Evolutionary conservation across 140 eudicot species (phyloP).

Genomic region (Senecio squalidus): DNA sequence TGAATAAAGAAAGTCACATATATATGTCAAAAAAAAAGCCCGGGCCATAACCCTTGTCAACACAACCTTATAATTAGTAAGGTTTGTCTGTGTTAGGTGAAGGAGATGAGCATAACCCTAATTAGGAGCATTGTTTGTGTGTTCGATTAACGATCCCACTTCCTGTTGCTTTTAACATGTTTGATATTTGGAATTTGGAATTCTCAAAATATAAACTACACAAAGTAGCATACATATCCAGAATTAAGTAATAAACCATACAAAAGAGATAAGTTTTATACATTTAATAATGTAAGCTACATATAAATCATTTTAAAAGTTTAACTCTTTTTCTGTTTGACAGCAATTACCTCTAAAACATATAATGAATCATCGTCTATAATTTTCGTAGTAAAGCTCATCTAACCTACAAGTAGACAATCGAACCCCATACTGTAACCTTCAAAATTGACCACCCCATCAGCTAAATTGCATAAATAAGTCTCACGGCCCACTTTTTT

Average conservation of each 20-base stretch:
- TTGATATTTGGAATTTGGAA: too few relatives aligned
- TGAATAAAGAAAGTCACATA: too few relatives aligned
- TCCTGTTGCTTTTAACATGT: too few relatives aligned
- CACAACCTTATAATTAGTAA: too few relatives aligned
- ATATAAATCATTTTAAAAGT: neutral
- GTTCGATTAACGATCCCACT: too few relatives aligned
- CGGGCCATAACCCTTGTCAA: too few relatives aligned
- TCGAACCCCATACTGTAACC: neutral
- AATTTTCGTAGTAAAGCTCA: neutral
- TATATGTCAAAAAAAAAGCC: too few relatives aligned
- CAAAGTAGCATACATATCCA: neutral
- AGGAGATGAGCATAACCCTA: too few relatives aligned
- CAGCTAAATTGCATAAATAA: neutral
- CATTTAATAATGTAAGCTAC: neutral
- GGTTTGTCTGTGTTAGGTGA: too few relatives aligned
- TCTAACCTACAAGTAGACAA: conserved; percentile 9
- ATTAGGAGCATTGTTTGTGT: too few relatives aligned
- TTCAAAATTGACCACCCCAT: neutral
- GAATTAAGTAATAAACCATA: neutral
- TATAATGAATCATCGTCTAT: neutral
- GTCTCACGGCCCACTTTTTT: neutral
- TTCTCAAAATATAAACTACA: too few relatives aligned
- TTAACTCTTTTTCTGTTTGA: neutral
- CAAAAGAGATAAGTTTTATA: neutral
- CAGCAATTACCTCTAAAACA: neutral